Base-by-base conservation (phyloP, 768 basidiomycete genomes). In the Lactarius quietus region DNA sequence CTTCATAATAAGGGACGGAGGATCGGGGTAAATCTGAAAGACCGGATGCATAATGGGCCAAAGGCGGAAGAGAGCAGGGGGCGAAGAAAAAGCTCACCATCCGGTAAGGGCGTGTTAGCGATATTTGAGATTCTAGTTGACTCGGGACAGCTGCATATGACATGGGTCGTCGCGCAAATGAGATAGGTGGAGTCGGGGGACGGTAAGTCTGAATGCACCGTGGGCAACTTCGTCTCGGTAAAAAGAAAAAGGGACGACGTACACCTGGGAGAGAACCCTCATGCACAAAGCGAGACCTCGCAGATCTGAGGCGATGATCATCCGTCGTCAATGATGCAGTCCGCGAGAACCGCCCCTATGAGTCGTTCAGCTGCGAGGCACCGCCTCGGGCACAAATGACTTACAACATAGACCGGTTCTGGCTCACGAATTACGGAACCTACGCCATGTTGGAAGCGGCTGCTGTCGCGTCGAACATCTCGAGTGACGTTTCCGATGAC, bases 111-210 rank as follows among this genome's bases (percentile, higher is more conserved):
- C 61, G 28, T 23, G 39, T 55, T 26, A 55, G 48, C 55, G 57
- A 69, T 6, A 43, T 29, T 35, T 43, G 55, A 6, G 31, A 28
- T 48, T 61, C 65, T 38, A 41, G n/a, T 39, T 53, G 39, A 45
- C 59, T 41, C 5, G 68, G 55, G 36, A 54, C 26, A 10, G 57
- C n/a, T n/a, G n/a, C 65, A 20, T 20, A 33, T 14, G 69, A 69
- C 43, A 35, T 69, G 29, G 67, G 69, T 56, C 67, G 38, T 17
- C 65, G 61, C 15, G 17, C 31, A 0, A 64, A 71, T 29, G 67
- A 71, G 3, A 72, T 61, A 23, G 75, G 75, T 53, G 75, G 75
- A 18, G 75, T 76, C 17, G 75, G 75, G 35, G 75, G 75, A 28
- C 75, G 73, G 68, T 73, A 76, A 45, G 56, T 60, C 75, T 76